phyloP scores from a whole-genome alignment of 2,329 filamentous ascomycete genomes.

The Venturia carpophila region DNA sequence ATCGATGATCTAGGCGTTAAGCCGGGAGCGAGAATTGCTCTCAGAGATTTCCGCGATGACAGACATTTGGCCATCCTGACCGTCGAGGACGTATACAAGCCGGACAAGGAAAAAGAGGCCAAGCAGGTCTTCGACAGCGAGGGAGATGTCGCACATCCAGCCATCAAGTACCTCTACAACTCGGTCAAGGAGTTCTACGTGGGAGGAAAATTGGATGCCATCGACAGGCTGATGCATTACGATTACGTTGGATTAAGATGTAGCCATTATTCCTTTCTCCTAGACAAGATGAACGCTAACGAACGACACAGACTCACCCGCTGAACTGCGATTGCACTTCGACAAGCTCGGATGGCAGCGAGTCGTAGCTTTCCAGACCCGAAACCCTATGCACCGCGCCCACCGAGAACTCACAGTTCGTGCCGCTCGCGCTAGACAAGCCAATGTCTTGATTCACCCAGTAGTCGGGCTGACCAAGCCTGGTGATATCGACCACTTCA shows the following conservation, averaged over 20 bases:
- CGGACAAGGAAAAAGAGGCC: conserved; percentile 90
- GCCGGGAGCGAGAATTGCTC: conserved; percentile 71
- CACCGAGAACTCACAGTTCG: conserved; percentile 97
- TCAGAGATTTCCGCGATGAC: conserved; percentile 94
- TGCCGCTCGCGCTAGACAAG: conserved; percentile 88
- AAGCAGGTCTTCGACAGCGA: conserved; percentile 82
- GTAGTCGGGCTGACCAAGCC: conserved; percentile 98
- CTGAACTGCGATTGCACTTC: conserved; percentile 91
- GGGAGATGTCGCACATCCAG: conserved; percentile 81
- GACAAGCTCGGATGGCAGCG: conserved; percentile 98
- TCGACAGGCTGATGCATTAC: conserved; percentile 95
- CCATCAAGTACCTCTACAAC: conserved; percentile 80
- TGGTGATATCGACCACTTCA: conserved; percentile 99
- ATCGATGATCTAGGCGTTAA: conserved; percentile 71
- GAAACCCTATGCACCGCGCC: conserved; percentile 98
- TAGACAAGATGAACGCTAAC: background rate
- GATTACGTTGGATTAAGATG: conserved; percentile 96
- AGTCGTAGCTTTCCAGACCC: conserved; percentile 97
- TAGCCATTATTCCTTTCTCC: conserved; percentile 38
- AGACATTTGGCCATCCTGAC: conserved; percentile 92
- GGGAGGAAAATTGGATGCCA: conserved; percentile 90
- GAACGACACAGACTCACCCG: conserved; percentile 62
- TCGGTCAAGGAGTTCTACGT: conserved; percentile 82
- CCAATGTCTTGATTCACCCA: conserved; percentile 97
- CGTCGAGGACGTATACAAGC: conserved; percentile 89